Conservation (phyloP, 2,329 filamentous ascomycete species). For the Aspergillus sp. region DNA sequence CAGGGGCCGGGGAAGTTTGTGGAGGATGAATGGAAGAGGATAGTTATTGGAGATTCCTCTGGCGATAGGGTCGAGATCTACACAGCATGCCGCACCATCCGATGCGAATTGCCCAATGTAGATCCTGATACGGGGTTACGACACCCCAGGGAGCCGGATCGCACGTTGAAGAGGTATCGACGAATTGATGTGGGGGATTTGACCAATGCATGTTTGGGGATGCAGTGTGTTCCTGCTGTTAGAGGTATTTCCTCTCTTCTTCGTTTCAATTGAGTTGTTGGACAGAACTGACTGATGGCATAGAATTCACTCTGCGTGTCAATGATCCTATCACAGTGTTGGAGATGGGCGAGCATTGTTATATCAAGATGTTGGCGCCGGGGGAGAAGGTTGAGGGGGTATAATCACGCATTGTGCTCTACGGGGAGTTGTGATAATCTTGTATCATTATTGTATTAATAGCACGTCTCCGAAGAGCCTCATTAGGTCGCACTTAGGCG, state of each 20-base stretch:
- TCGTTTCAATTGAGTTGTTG: background rate
- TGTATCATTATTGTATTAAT: too few relatives aligned
- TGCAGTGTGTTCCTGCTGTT: constrained; percentile 50
- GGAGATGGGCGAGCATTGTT: constrained; percentile 47
- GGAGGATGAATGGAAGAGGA: constrained; percentile 61
- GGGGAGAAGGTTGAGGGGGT: constrained; percentile 36
- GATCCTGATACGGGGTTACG: constrained; percentile 56
- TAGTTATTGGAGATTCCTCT: constrained; percentile 28
- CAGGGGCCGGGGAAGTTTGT: constrained; percentile 55
- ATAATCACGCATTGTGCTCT: background rate
- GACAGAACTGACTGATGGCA: background rate
- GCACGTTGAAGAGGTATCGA: constrained; percentile 52
- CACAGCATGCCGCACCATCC: constrained; percentile 59
- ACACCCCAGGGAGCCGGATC: constrained; percentile 52
- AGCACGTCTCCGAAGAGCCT: too few relatives aligned
- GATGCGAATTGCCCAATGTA: constrained; percentile 62
- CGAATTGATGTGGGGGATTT: constrained; percentile 54
- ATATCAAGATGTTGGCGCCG: constrained; percentile 45
- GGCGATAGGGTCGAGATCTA: constrained; percentile 39
- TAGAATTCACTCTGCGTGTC: constrained; percentile 39
- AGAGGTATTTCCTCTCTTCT: constrained; percentile 19
- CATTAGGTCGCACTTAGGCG: too few relatives aligned
- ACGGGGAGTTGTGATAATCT: background rate
- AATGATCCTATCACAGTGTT: constrained; percentile 44
- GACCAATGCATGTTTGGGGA: constrained; percentile 54